A percentile compares a stretch with the other conserved stretches of the same genome.
Conservation (phyloP, 2,329 filamentous ascomycete species). For the Exophiala sideris region DNA sequence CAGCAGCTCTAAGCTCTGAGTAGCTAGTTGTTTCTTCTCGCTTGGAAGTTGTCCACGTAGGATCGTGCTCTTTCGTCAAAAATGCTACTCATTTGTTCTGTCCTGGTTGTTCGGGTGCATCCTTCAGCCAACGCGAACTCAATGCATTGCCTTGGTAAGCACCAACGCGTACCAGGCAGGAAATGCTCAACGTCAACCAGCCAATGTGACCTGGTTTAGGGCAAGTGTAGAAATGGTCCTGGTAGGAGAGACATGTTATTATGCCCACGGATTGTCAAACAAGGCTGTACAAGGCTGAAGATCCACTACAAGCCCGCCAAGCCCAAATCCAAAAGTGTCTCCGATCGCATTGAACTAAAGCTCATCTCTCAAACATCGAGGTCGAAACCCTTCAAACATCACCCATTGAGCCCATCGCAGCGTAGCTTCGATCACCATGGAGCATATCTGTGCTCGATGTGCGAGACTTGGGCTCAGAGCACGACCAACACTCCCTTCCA, state of each 20-base stretch:
- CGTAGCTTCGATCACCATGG: conserved; percentile 8
- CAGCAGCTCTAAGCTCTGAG: conserved; percentile 2
- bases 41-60: conserved; percentile 4
- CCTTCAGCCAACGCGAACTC: too few relatives aligned
- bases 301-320: too few relatives aligned
- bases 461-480: conserved; percentile 14
- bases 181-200: too few relatives aligned
- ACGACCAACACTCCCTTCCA: not conserved
- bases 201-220: too few relatives aligned
- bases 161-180: too few relatives aligned
- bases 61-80: conserved; percentile 3
- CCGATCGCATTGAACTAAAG: too few relatives aligned
- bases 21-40: conserved; percentile 5
- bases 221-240: too few relatives aligned
- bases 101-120: too few relatives aligned
- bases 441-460: conserved; percentile 15
- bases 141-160: not conserved
- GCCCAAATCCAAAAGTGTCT: too few relatives aligned
- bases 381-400: not conserved
- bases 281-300: too few relatives aligned
- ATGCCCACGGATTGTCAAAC: too few relatives aligned
- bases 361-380: not conserved
- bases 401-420: not conserved
- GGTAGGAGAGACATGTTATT: too few relatives aligned
- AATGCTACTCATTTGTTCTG: conserved; percentile 23